These are phyloP conservation scores for Fusarium drepaniforme DNA, from an alignment of 2,329 filamentous ascomycete genomes.

Conservation along the genomic window DNA sequence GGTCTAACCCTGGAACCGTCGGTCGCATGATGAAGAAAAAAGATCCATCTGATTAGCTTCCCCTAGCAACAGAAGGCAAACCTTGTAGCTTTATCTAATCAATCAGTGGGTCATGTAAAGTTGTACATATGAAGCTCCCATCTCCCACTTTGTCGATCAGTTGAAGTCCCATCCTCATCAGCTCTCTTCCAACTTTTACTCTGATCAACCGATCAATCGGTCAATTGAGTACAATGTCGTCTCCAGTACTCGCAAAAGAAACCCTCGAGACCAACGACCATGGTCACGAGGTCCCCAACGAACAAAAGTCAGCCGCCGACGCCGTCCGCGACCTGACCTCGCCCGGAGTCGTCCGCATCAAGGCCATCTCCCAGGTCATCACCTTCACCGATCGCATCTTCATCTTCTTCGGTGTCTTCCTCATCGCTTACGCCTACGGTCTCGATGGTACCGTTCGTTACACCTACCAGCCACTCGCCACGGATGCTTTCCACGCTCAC, in stretches of 20 bases:
- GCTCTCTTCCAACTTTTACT: not conserved
- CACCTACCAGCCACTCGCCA: conserved; percentile 68
- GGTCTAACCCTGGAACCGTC: not conserved
- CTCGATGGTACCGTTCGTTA: conserved; percentile 69
- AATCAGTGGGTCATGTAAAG: conserved; percentile 16
- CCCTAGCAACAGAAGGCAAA: not conserved
- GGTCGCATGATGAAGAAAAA: conserved; percentile 9
- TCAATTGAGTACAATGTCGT: conserved; percentile 18
- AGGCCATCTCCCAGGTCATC: conserved; percentile 66
- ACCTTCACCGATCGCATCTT: conserved; percentile 64
- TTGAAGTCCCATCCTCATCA: not conserved
- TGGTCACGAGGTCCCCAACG: conserved; percentile 5
- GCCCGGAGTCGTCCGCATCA: conserved; percentile 70
- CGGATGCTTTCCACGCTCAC: conserved; percentile 62
- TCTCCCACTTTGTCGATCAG: not conserved
- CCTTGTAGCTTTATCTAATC: conserved; percentile 32
- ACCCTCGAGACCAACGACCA: conserved; percentile 12
- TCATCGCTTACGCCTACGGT: conserved; percentile 74
- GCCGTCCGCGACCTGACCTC: conserved; percentile 51
- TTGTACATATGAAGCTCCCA: not conserved
- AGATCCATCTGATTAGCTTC: conserved; percentile 7
- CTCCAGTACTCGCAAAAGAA: conserved; percentile 26
- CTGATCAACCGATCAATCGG: not conserved
- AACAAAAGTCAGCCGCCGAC: conserved; percentile 34
- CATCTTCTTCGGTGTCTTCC: conserved; percentile 72